Base-by-base conservation (phyloP, 2,329 filamentous ascomycete genomes). In the Epichloe uncinata region DNA sequence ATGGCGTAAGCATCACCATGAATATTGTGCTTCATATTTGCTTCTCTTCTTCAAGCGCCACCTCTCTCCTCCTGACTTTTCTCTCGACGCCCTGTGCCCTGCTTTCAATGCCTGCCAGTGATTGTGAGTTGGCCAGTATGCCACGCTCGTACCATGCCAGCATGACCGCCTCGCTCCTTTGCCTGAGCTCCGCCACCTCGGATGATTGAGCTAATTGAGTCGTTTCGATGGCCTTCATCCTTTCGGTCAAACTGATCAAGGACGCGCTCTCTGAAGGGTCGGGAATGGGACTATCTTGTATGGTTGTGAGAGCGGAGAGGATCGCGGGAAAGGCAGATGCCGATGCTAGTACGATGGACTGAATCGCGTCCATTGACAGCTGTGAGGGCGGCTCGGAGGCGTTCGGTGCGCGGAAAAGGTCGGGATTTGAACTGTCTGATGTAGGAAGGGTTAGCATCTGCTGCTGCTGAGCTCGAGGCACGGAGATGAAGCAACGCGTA, bases 141-240 rank as follows among this genome's bases (percentile, higher is more conserved):
- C 81, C 79, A 22, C 78, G 70, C 62, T 89, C 82, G 65, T 91
- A 89, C 84, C 87, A 94, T 36, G 72, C 66, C 55, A 82, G 75
- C 52, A 88, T 66, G 22, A 77, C 69, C 54, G 64, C 63, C 64
- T 81, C 85, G 67, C 77, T 90, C 55, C 74, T 75, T 54, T 68
- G 75, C 62, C 79, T 75, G 61, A 85, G 73, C 62, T 77, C 77
- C 20, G 75, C 77, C 54, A 86, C 77, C 63, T 84, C 79, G 45
- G 73, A 71, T 38, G 66, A 72, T 64, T 87, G 83, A 15, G 77
- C 73, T 18, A 75, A 63, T 59, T 88, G 84, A 4, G 74, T 75
- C 0, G 74, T 72, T 54, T 79, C 76, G 16, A 80, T 66, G 18
- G 73, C 76, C 55, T 75, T 76, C 68, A 88, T 82, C 43, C 81